Evolutionary conservation across 306 rosid genomes (phyloP).

Genomic region (Cucumis melo): DNA sequence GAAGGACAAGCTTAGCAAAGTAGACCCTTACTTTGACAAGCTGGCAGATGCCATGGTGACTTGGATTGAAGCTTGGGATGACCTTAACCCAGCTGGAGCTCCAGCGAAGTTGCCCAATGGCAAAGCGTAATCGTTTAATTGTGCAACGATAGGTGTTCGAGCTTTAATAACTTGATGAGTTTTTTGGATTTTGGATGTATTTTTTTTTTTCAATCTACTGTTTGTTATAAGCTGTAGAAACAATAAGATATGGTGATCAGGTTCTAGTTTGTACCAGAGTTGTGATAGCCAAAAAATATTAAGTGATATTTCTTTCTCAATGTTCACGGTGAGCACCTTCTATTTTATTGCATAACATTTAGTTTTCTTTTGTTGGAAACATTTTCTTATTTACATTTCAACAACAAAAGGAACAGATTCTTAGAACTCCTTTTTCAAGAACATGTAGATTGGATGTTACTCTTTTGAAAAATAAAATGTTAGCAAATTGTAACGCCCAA

Average conservation of each 20-base stretch:
- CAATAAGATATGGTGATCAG: conserved; percentile 4
- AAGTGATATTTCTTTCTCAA: not conserved
- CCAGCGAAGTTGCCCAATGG: conserved; percentile 21
- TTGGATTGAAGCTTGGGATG: conserved; percentile 60
- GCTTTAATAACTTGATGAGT: not conserved
- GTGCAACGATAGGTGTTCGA: not conserved
- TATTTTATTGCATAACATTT: not conserved
- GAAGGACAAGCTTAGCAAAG: conserved; percentile 63
- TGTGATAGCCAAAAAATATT: not conserved
- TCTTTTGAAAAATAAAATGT: too few relatives aligned
- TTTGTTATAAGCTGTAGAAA: not conserved
- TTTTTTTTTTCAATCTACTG: not conserved
- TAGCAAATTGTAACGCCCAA: too few relatives aligned
- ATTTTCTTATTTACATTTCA: too few relatives aligned
- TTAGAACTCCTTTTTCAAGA: too few relatives aligned
- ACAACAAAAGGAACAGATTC: too few relatives aligned
- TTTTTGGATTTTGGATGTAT: not conserved
- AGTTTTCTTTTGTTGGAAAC: too few relatives aligned
- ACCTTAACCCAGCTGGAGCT: conserved; percentile 28
- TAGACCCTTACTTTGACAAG: conserved; percentile 73
- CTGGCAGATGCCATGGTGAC: conserved; percentile 54
- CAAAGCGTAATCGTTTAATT: conserved; percentile 13
- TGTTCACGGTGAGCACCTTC: not conserved
- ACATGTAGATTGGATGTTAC: too few relatives aligned
- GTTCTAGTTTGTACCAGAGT: conserved; percentile 2